Evolutionary conservation across 2,329 filamentous ascomycete genomes (phyloP).

Genomic region (Colletotrichum sojae): DNA sequence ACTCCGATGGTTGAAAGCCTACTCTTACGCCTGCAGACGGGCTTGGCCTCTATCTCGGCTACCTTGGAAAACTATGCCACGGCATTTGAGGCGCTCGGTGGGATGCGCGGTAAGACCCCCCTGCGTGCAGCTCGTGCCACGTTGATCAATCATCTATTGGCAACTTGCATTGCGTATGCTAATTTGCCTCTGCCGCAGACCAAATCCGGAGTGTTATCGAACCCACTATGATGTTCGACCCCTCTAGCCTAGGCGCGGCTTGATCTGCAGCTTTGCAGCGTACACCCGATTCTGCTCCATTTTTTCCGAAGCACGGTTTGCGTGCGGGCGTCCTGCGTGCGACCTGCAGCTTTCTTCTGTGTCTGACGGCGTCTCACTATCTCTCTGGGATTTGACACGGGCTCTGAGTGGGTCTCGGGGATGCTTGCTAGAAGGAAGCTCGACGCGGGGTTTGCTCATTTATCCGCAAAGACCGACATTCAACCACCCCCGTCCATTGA

Average conservation of each 20-base stretch:
- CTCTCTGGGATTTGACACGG: constrained; percentile 23
- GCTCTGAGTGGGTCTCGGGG: constrained; percentile 32
- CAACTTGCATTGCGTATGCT: constrained; percentile 18
- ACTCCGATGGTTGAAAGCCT: constrained; percentile 52
- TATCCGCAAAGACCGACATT: constrained; percentile 37
- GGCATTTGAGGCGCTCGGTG: constrained; percentile 60
- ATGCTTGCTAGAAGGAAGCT: background rate
- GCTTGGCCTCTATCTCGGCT: constrained; percentile 56
- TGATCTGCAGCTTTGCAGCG: constrained; percentile 18
- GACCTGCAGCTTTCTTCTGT: constrained; percentile 2
- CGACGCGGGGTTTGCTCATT: constrained; percentile 37
- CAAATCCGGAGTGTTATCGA: constrained; percentile 46
- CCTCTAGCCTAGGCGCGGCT: constrained; percentile 22
- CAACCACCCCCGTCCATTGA: constrained; percentile 11
- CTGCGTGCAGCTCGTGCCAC: constrained; percentile 5
- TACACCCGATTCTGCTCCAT: constrained; percentile 11
- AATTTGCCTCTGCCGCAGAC: constrained; percentile 40
- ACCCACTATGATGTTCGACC: constrained; percentile 43
- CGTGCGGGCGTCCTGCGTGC: background rate
- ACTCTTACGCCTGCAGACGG: constrained; percentile 56
- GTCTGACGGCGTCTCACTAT: constrained; percentile 8
- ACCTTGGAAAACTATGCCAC: constrained; percentile 60
- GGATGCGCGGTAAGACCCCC: constrained; percentile 57
- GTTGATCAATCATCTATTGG: constrained; percentile 5
- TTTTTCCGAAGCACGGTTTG: background rate